Conservation (phyloP, 2,329 filamentous ascomycete genomes). For the Podosphaera aphanis region DNA sequence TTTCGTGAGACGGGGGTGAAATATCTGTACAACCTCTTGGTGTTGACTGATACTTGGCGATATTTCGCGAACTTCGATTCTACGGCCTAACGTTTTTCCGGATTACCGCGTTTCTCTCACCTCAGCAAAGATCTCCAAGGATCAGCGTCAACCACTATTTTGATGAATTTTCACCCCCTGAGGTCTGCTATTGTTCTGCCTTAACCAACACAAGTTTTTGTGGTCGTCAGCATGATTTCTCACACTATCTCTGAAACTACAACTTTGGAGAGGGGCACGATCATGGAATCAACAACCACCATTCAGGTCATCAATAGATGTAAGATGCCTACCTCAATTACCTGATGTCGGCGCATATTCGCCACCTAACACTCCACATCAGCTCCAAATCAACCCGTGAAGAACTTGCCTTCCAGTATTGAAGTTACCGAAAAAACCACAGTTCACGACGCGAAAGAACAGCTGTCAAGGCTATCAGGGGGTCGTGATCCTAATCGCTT, state of each 20-base stretch:
- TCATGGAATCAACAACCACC: conserved; percentile 1
- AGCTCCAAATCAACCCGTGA: conserved; percentile 15
- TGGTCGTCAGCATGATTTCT: not conserved
- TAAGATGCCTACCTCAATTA: conserved; percentile 2
- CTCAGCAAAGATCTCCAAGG: not conserved
- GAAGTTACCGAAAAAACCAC: conserved; percentile 24
- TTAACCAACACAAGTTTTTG: not conserved
- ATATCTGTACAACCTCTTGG: too few species aligned
- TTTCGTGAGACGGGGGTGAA: too few species aligned
- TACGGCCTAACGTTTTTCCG: too few species aligned
- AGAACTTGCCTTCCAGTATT: conserved; percentile 29
- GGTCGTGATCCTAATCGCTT: conserved; percentile 36
- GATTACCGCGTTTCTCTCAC: too few species aligned
- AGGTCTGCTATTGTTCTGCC: not conserved
- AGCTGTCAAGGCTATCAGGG: conserved; percentile 26
- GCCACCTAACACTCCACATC: conserved; percentile 1
- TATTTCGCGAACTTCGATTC: too few species aligned
- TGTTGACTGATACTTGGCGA: too few species aligned
- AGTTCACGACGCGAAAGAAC: conserved; percentile 34
- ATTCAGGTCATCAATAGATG: conserved; percentile 8
- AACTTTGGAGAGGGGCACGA: not conserved
- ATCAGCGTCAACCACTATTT: not conserved
- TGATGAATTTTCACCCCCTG: not conserved
- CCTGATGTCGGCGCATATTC: not conserved
- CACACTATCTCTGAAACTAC: not conserved